These are phyloP conservation scores for Neofusicoccum sp. DNA, from an alignment of 2,329 filamentous ascomycete species.

Conservation along the genomic window DNA sequence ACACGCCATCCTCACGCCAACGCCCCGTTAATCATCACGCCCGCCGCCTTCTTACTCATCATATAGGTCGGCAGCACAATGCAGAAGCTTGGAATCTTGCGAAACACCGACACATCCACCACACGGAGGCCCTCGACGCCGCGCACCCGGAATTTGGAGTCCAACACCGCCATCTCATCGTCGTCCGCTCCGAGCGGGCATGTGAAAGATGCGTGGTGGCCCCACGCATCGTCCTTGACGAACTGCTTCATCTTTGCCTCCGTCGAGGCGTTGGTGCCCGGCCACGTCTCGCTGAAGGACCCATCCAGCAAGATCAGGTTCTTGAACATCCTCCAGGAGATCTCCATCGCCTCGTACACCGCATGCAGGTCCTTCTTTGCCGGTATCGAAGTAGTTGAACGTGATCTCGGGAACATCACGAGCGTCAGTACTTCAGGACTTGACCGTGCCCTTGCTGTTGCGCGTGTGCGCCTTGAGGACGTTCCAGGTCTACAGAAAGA, in stretches of 20 bases:
- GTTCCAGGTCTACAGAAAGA: slow-evolving; percentile 41
- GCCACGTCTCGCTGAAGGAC: slow-evolving; percentile 47
- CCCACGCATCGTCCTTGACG: slow-evolving; percentile 34
- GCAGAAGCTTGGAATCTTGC: slow-evolving; percentile 58
- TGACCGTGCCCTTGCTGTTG: slow-evolving; percentile 64
- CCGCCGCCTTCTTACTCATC: slow-evolving; percentile 63
- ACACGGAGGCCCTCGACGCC: slow-evolving; percentile 60
- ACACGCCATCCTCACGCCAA: not conserved
- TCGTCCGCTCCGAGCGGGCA: slow-evolving; percentile 57
- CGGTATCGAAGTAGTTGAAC: slow-evolving; percentile 46
- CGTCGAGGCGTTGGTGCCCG: slow-evolving; percentile 44
- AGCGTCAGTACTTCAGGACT: slow-evolving; percentile 62
- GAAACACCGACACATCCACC: slow-evolving; percentile 64
- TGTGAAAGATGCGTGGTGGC: slow-evolving; percentile 61
- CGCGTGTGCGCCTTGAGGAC: slow-evolving; percentile 65
- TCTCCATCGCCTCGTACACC: slow-evolving; percentile 57
- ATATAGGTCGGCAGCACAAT: slow-evolving; percentile 57
- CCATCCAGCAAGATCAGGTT: slow-evolving; percentile 23
- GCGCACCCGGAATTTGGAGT: slow-evolving; percentile 60
- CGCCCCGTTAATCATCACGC: slow-evolving; percentile 35
- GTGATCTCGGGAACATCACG: slow-evolving; percentile 63
- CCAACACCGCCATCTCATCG: slow-evolving; percentile 59
- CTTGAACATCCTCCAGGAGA: slow-evolving; percentile 49
- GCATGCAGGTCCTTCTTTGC: slow-evolving; percentile 52
- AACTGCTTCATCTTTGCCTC: slow-evolving; percentile 46